Conservation (phyloP, 768 basidiomycete species). For the Tricholoma sp. region DNA sequence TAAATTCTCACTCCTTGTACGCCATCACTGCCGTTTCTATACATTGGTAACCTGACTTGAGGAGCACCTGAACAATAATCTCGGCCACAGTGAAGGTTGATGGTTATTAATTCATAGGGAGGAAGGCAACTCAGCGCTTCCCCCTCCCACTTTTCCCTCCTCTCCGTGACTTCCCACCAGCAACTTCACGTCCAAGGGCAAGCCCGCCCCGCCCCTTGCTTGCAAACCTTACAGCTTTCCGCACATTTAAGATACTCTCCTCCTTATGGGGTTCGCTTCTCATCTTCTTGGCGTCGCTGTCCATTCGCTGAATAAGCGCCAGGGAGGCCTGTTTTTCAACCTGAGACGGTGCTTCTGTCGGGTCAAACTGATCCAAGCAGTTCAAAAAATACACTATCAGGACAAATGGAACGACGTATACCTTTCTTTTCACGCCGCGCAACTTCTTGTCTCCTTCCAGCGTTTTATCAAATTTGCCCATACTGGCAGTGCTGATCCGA, state of each 20-base stretch:
- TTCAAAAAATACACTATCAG: background rate
- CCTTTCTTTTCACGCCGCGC: slow-evolving; percentile 90
- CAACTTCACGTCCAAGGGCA: slow-evolving; percentile 45
- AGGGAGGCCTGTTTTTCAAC: slow-evolving; percentile 72
- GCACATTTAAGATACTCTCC: slow-evolving; percentile 68
- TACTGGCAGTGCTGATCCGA: slow-evolving; percentile 83
- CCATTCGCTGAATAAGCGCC: slow-evolving; percentile 72
- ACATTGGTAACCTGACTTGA: background rate
- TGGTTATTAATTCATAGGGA: no score
- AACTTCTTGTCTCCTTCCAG: slow-evolving; percentile 90
- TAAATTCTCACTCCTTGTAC: background rate
- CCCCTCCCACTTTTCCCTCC: slow-evolving; percentile 25
- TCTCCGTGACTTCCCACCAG: slow-evolving; percentile 22
- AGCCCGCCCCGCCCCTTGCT: slow-evolving; percentile 65
- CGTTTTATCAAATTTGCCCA: slow-evolving; percentile 90
- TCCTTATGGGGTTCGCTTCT: slow-evolving; percentile 38
- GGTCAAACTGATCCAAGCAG: slow-evolving; percentile 63
- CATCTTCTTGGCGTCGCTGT: slow-evolving; percentile 64
- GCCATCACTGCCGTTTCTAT: background rate
- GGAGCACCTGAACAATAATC: no score
- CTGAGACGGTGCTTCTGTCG: slow-evolving; percentile 60
- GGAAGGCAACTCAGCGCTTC: slow-evolving; percentile 19
- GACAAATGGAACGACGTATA: slow-evolving; percentile 24
- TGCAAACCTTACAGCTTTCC: slow-evolving; percentile 81
- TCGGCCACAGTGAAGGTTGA: no score